These are phyloP conservation scores for Mycena filopes DNA, from an alignment of 768 basidiomycete species.

Conservation along the genomic window DNA sequence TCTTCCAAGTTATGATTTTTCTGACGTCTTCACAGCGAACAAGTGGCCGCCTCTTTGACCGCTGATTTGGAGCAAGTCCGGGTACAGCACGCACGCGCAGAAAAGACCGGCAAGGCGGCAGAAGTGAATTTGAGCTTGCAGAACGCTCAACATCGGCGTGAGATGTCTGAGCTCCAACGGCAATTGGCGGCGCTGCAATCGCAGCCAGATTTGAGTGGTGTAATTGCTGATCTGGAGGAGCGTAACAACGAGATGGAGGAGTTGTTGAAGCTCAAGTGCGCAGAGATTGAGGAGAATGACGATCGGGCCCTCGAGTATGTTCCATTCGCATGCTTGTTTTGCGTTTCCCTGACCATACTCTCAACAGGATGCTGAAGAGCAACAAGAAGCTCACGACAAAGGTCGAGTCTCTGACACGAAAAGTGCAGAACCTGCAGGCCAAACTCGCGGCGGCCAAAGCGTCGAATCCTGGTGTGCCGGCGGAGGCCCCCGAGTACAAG, in stretches of 20 bases:
- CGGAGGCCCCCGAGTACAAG: slow-evolving; percentile 27
- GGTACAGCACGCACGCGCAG: slow-evolving; percentile 59
- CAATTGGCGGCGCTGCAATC: slow-evolving; percentile 65
- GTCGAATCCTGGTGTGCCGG: slow-evolving; percentile 27
- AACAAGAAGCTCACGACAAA: slow-evolving; percentile 81
- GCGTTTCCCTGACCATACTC: slow-evolving; percentile 13
- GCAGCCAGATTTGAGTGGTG: slow-evolving; percentile 64
- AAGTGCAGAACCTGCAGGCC: slow-evolving; percentile 75
- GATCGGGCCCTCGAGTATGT: slow-evolving; percentile 83
- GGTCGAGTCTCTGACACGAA: slow-evolving; percentile 77
- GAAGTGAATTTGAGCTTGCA: slow-evolving; percentile 76
- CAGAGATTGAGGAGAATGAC: slow-evolving; percentile 87
- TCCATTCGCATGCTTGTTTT: background rate
- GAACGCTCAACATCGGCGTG: slow-evolving; percentile 73
- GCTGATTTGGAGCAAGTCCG: slow-evolving; percentile 54
- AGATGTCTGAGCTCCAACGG: slow-evolving; percentile 64
- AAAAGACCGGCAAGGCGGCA: slow-evolving; percentile 68
- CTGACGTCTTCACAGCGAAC: slow-evolving; percentile 54
- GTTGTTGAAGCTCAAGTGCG: slow-evolving; percentile 71
- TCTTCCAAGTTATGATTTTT: slow-evolving; percentile 15
- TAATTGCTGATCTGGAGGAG: slow-evolving; percentile 71
- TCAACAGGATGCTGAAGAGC: slow-evolving; percentile 74
- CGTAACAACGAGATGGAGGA: slow-evolving; percentile 82
- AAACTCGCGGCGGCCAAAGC: slow-evolving; percentile 69
- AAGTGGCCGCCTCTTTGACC: slow-evolving; percentile 50